Base-by-base conservation (phyloP, 2,329 filamentous ascomycete genomes). In the Beauveria scarabaeidicola region DNA sequence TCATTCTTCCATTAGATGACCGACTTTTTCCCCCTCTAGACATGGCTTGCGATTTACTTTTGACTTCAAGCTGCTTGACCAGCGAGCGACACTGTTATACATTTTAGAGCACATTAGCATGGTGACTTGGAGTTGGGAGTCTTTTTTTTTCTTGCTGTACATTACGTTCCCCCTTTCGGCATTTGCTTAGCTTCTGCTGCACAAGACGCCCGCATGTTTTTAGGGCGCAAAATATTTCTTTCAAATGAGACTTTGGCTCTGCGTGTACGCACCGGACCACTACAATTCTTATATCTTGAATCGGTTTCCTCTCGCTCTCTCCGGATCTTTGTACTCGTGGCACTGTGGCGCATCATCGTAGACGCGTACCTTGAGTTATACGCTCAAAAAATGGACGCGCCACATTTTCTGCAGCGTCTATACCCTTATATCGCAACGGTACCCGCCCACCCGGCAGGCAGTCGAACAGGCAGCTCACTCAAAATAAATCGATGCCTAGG, bases 191-290 rank as follows among this genome's bases (percentile, higher is more conserved):
- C 41, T 38, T n/a, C 19, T 15, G 17, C 21, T 27, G 44, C 46
- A 43, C 29, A 29, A 43, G 46, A 32, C 46, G 44, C 46, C 46
- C 36, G 27, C 32, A 23, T 46, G 44, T 43, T 58, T 32, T 58
- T 3, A 50, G 32, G 56, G 47, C 47, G 47, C 50, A 53, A 57
- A 55, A 38, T 54, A 38, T 27, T 59, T 61, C 52, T 51, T 53
- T 41, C 38, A 38, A 60, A 56, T 56, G 58, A 60, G 58, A 58
- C 44, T 66, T 66, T 61, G 65, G 63, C 63, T 60, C 62, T 65
- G 63, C 29, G 64, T 69, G 66, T 67, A 66, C 64, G 64, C 63
- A 68, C 64, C 64, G 56, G 61, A 61, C 62, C 63, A 55, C 62
- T 62, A 55, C 54, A n/a, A 56, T 60, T 60, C 8, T 29, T 46